Evolutionary conservation across 2,329 filamentous ascomycete species (phyloP).

Genomic region (Aspergillus sp.): DNA sequence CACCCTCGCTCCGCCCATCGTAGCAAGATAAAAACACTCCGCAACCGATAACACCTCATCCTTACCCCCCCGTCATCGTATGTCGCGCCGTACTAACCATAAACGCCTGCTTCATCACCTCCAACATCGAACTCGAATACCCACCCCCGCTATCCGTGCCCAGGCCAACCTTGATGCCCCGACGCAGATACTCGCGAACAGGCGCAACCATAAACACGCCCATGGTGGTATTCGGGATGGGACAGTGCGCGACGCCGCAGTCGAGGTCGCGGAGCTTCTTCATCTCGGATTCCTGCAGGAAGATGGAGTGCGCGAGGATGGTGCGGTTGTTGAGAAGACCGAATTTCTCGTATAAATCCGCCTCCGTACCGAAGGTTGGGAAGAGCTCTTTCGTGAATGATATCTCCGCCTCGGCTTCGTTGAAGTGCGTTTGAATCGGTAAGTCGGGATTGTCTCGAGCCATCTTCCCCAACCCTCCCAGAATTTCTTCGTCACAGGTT

Average conservation of each 20-base stretch:
- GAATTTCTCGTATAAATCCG: conserved; percentile 55
- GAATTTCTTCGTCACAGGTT: conserved; percentile 52
- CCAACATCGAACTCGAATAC: conserved; percentile 54
- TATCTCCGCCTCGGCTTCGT: conserved; percentile 60
- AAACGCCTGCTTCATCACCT: conserved; percentile 46
- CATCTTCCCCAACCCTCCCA: conserved; percentile 53
- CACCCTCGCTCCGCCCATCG: conserved; percentile 57
- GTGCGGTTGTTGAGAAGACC: conserved; percentile 51
- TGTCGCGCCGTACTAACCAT: conserved; percentile 42
- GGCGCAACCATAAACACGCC: conserved; percentile 57
- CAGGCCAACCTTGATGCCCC: conserved; percentile 61
- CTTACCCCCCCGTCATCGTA: conserved; percentile 23
- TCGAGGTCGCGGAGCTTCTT: conserved; percentile 40
- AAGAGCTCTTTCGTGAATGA: conserved; percentile 52
- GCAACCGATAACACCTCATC: conserved; percentile 46
- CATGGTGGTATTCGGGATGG: conserved; percentile 58
- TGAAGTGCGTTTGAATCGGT: conserved; percentile 64
- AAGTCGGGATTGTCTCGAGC: conserved; percentile 46
- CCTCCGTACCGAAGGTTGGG: conserved; percentile 53
- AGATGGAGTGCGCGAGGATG: conserved; percentile 64
- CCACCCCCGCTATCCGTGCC: conserved; percentile 63
- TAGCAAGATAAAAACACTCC: conserved; percentile 58
- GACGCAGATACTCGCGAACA: conserved; percentile 52
- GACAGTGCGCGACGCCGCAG: conserved; percentile 62
- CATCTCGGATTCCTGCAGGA: conserved; percentile 56